Conservation (phyloP, 129 eudicot genomes). For the Lonicera japonica region DNA sequence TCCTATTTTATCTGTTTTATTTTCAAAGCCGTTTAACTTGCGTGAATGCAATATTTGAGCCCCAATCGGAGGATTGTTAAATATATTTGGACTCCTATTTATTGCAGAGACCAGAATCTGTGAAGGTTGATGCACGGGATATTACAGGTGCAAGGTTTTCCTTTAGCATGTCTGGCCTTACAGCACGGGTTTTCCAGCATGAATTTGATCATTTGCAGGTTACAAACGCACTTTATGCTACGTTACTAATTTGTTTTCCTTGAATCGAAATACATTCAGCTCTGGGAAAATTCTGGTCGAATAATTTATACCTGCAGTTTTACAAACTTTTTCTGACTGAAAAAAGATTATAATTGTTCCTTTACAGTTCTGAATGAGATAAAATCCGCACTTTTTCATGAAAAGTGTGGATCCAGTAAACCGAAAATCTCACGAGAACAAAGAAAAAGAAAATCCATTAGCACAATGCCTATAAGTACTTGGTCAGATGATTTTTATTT, state of each 20-base stretch:
- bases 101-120: conserved; percentile 89
- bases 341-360: neutral
- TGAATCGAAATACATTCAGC: neutral
- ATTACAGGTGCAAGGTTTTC: conserved; percentile 63
- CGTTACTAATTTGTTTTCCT: neutral
- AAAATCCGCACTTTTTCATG: neutral
- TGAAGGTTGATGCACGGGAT: conserved; percentile 87
- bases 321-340: neutral
- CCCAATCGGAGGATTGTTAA: neutral
- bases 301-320: neutral
- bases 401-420: neutral
- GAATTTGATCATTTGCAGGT: conserved; percentile 96
- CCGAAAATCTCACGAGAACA: neutral
- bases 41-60: no score
- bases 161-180: conserved; percentile 58
- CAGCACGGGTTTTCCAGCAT: conserved; percentile 95
- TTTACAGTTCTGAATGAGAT: neutral
- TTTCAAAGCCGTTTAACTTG: no score
- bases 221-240: conserved; percentile 15
- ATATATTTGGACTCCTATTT: neutral
- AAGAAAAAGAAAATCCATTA: neutral
- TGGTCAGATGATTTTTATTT: neutral
- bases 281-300: neutral
- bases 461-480: neutral
- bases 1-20: no score